Evolutionary conservation across 2,329 filamentous ascomycete genomes (phyloP), one percentile per base, ranked within the genome.

Genomic region (Macrophomina tecta): DNA sequence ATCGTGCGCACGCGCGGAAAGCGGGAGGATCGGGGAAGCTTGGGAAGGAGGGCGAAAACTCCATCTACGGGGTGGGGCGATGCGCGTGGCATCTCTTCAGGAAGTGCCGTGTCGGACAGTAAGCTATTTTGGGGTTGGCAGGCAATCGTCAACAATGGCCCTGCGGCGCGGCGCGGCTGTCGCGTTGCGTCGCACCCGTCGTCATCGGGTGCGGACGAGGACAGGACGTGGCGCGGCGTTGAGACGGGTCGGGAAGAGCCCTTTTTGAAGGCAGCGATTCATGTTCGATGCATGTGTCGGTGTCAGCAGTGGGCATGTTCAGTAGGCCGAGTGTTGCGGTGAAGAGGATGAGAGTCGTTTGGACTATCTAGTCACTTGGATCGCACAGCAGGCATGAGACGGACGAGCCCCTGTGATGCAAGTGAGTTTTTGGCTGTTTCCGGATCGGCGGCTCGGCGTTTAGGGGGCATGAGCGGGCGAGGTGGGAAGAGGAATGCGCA

Each of bases 381-480:
- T n/a, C 48, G 30, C 42, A 45, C 16, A 14, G 42, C 6, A 5
- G 42, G 36, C 53, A 11, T 30, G 55, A 18, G 38, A 42, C 36
- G 38, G 23, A 34, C 49, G 49, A 32, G 28, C 46, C 16, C 30
- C 32, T 55, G 52, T 40, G n/a, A 28, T 55, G 52, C 52, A 55
- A 38, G 34, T 18, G 52, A 55, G 34, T 23, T 34, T 34, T 36
- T 34, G 18, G 34, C 16, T 11, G 11, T 55, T 55, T 40, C 32
- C 51, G n/a, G 52, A 55, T 55, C 52, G 52, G 32, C 52, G 52
- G 36, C 53, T 58, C 53, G 53, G 53, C 53, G 53, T 55, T 55
- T 55, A 23, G 34, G 7, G 30, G n/a, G 5, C 30, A 23, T 18
- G 12, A 53, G 32, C 16, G 51, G 34, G 30, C 12, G 28, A 7